Percentiles rank a stretch among this genome's conserved stretches.
phyloP scores from a whole-genome alignment of 257 asterid genomes.

The Nyctanthes arbortristis region DNA sequence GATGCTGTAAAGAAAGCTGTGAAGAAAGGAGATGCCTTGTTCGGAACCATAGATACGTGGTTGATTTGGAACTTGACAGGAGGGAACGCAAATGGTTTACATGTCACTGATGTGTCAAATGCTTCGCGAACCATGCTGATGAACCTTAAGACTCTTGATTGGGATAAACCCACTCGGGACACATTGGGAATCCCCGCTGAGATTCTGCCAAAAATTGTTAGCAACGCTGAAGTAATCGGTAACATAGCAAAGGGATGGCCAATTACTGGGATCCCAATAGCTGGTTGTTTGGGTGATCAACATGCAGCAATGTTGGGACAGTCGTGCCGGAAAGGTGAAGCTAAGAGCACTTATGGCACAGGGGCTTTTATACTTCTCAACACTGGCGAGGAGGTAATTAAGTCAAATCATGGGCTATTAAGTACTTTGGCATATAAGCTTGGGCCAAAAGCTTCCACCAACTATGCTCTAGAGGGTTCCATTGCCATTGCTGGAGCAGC shows the following conservation, averaged over 20 bases:
- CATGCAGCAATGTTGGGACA: constrained; percentile 98
- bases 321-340: constrained; percentile 80
- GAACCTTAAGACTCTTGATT: constrained; percentile 77
- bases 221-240: constrained; percentile 81
- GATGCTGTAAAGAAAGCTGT: constrained; percentile 60
- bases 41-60: constrained; percentile 95
- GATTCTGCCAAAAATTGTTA: constrained; percentile 71
- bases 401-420: constrained; percentile 73
- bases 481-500: constrained; percentile 99
- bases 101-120: constrained; percentile 83
- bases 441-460: constrained; percentile 78
- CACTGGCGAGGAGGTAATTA: constrained; percentile 65
- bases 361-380: constrained; percentile 91
- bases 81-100: constrained; percentile 68
- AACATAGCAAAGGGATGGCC: constrained; percentile 75
- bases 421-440: constrained; percentile 86
- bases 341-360: constrained; percentile 90
- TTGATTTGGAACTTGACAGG: constrained; percentile 94
- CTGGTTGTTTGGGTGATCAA: constrained; percentile 96
- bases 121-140: constrained; percentile 96
- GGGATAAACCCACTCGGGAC: constrained; percentile 64
- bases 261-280: constrained; percentile 65
- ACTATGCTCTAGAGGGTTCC: constrained; percentile 94
- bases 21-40: constrained; percentile 71
- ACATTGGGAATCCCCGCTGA: constrained; percentile 45